Conservation (phyloP, 1,139 yeast genomes). For the Suhomyces terraborum region DNA sequence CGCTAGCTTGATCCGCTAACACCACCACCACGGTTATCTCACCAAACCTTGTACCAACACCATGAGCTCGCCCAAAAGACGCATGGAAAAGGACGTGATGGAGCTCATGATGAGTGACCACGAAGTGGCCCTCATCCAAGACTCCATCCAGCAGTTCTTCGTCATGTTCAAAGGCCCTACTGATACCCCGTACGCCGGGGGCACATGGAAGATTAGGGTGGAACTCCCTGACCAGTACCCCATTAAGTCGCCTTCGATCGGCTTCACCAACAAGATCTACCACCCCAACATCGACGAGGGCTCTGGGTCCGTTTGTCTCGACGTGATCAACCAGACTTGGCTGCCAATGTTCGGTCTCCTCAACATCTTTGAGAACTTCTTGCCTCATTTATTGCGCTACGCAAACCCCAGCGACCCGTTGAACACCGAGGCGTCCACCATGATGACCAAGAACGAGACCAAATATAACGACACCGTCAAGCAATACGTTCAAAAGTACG, state of each 20-base stretch:
- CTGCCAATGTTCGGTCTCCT: slow-evolving; percentile 94
- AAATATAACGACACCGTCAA: slow-evolving; percentile 71
- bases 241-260: slow-evolving; percentile 92
- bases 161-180: slow-evolving; percentile 87
- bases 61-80: slow-evolving; percentile 75
- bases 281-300: slow-evolving; percentile 93
- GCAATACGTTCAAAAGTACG: slow-evolving; percentile 74
- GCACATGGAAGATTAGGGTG: slow-evolving; percentile 88
- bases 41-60: not conserved
- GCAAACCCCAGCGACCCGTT: slow-evolving; percentile 96
- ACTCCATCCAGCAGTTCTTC: slow-evolving; percentile 86
- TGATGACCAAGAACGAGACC: slow-evolving; percentile 71
- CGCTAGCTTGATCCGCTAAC: slow-evolving; percentile 1
- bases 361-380: slow-evolving; percentile 88
- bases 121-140: slow-evolving; percentile 82
- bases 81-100: slow-evolving; percentile 97
- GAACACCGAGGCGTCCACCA: slow-evolving; percentile 86
- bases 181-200: slow-evolving; percentile 88
- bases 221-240: slow-evolving; percentile 97
- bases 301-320: slow-evolving; percentile 93
- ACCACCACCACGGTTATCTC: slow-evolving; percentile 3
- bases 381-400: slow-evolving; percentile 88
- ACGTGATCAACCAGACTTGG: slow-evolving; percentile 97
- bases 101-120: slow-evolving; percentile 95
- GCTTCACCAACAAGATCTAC: slow-evolving; percentile 85